Evolutionary conservation across 23 red algal species (phyloP), one percentile per base, ranked within the genome.

Genomic region (Gracilaria domingensis): DNA sequence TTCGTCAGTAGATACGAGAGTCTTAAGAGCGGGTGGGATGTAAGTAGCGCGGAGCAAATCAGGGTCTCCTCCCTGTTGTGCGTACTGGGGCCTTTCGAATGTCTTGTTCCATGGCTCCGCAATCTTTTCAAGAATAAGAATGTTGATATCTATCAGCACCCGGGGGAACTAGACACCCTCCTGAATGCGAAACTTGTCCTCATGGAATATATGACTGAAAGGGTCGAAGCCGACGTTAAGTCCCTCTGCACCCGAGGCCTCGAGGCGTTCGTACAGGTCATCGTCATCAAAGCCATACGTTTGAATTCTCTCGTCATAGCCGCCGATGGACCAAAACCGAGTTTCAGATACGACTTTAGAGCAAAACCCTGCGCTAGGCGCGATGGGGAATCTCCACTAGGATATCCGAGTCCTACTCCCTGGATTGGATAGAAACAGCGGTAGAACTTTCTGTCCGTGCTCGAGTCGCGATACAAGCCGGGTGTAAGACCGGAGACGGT

Each of bases 301-400:
- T 61, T 95, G 93, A 72, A 95, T 95, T 30, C 93, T 30, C 58
- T 95, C 93, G 39, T 95, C 93, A 24, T 91, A 95, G 28, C 93
- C 93, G 25, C 82, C 81, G 16, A 95, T 86, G 16, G 67, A 32
- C 87, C 86, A 91, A 71, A 95, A 89, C 9, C 49, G 66, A 39
- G 51, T 87, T 54, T 83, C 38, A 3, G 62, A 75, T 0, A 90
- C 67, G 49, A 91, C 66, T n/a, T n/a, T n/a, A n/a, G n/a, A n/a
- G n/a, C n/a, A n/a, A n/a, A n/a, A n/a, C n/a, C n/a, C n/a, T n/a
- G n/a, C n/a, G n/a, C n/a, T n/a, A n/a, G n/a, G n/a, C n/a, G n/a
- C n/a, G n/a, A n/a, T n/a, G n/a, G n/a, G n/a, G n/a, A n/a, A n/a
- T n/a, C n/a, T n/a, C n/a, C n/a, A n/a, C n/a, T n/a, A n/a, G n/a